Percentiles rank a stretch among this genome's conserved stretches.
These are phyloP conservation scores for Leccinum broughii DNA, from an alignment of 768 basidiomycete species.

Conservation along the genomic window DNA sequence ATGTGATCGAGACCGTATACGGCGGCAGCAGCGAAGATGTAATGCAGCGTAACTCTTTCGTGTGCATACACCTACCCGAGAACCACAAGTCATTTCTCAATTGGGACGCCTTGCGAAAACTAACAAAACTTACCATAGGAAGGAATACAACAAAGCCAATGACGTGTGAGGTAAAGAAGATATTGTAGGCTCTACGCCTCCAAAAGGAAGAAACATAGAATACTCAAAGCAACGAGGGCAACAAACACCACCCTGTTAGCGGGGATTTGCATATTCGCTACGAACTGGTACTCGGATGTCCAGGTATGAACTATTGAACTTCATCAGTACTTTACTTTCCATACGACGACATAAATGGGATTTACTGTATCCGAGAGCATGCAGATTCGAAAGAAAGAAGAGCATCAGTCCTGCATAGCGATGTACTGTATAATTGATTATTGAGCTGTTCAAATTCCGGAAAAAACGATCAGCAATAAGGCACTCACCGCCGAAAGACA, in stretches of 20 bases:
- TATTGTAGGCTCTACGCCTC: conserved; percentile 41
- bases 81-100: conserved; percentile 1
- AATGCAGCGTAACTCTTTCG: conserved; percentile 36
- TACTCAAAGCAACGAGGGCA: conserved; percentile 36
- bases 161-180: conserved; percentile 46
- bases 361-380: conserved; percentile 43
- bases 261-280: conserved; percentile 8
- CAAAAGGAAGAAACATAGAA: conserved; percentile 42
- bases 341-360: not conserved
- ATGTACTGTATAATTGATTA: conserved; percentile 50
- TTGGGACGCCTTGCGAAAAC: conserved; percentile 12
- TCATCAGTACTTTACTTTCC: not conserved
- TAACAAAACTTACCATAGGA: conserved; percentile 31
- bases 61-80: conserved; percentile 29
- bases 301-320: conserved; percentile 28
- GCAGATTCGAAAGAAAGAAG: conserved; percentile 42
- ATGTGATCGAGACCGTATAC: conserved; percentile 49
- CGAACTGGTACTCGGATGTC: conserved; percentile 26
- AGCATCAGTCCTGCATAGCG: conserved; percentile 50
- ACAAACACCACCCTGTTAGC: conserved; percentile 32
- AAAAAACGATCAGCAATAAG: not conserved
- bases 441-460: conserved; percentile 39
- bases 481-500: not conserved
- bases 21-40: conserved; percentile 39
- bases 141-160: conserved; percentile 43